Conservation (phyloP, 2,329 filamentous ascomycete genomes). For the Alternaria gaisen region DNA sequence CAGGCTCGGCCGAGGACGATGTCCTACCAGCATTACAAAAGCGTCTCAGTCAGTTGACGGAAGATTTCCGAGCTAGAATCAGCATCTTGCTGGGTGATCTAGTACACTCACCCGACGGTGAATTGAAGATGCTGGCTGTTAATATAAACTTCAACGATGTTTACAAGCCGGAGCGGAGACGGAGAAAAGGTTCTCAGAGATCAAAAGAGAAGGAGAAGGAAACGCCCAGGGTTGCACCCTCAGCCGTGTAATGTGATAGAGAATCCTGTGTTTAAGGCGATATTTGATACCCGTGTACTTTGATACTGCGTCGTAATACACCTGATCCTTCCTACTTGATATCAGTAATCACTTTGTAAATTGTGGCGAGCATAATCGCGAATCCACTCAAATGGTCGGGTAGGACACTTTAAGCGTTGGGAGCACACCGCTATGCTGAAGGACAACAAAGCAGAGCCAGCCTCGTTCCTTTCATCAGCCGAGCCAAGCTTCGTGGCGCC, state of each 20-base stretch:
- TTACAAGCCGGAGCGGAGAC: constrained; percentile 79
- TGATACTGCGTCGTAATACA: background rate
- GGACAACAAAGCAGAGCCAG: background rate
- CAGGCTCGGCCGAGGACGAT: constrained; percentile 62
- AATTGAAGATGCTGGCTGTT: constrained; percentile 94
- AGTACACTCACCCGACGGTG: constrained; percentile 90
- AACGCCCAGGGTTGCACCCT: constrained; percentile 23
- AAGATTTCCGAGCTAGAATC: constrained; percentile 79
- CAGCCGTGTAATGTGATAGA: background rate
- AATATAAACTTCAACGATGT: constrained; percentile 99
- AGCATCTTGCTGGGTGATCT: constrained; percentile 88
- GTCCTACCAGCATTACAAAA: constrained; percentile 79
- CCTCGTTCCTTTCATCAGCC: background rate
- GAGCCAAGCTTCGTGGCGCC: constrained; percentile 1
- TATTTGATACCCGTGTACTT: constrained; percentile 14
- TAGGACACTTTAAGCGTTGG: too few relatives aligned
- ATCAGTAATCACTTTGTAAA: background rate
- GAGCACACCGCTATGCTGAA: background rate
- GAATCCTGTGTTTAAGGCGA: background rate
- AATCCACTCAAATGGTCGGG: background rate
- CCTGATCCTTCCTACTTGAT: background rate
- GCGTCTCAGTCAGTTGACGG: constrained; percentile 74
- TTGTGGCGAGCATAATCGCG: background rate
- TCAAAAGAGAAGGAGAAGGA: constrained; percentile 40
- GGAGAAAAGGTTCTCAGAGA: constrained; percentile 54